These are phyloP conservation scores for Galerina marginata DNA, from an alignment of 768 basidiomycete species.

Conservation along the genomic window DNA sequence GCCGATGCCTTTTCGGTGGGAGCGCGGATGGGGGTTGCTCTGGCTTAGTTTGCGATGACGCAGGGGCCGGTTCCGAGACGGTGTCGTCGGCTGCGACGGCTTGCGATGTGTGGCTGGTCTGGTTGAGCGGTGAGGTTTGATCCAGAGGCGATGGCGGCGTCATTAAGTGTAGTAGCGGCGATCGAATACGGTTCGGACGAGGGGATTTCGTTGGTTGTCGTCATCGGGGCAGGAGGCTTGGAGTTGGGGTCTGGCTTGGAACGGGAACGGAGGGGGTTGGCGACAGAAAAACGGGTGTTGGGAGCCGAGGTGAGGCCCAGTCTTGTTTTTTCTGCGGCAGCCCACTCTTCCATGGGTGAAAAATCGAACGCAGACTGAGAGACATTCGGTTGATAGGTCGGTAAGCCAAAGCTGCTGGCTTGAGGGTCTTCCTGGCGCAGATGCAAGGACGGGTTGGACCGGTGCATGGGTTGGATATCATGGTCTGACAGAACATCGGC, in stretches of 20 bases:
- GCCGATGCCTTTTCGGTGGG: conserved; percentile 59
- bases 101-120: conserved; percentile 14
- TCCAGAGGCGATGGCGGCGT: conserved; percentile 15
- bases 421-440: conserved; percentile 43
- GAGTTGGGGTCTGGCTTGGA: conserved; percentile 14
- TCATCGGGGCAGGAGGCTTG: background rate
- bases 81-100: conserved; percentile 24
- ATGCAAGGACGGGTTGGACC: conserved; percentile 39
- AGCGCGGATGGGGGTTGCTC: conserved; percentile 71
- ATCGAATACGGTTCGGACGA: background rate
- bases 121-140: conserved; percentile 10
- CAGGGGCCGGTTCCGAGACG: conserved; percentile 37
- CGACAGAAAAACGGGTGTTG: conserved; percentile 43
- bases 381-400: conserved; percentile 70
- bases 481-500: conserved; percentile 15
- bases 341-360: conserved; percentile 76
- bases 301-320: conserved; percentile 62
- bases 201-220: background rate
- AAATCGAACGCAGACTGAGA: conserved; percentile 75
- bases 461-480: conserved; percentile 16
- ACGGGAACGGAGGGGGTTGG: conserved; percentile 20
- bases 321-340: conserved; percentile 65
- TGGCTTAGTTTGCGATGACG: conserved; percentile 90
- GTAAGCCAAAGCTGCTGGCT: conserved; percentile 53
- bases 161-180: conserved; percentile 2